Evolutionary conservation across 768 basidiomycete species (phyloP).

Genomic region (Suillus tomentosus): DNA sequence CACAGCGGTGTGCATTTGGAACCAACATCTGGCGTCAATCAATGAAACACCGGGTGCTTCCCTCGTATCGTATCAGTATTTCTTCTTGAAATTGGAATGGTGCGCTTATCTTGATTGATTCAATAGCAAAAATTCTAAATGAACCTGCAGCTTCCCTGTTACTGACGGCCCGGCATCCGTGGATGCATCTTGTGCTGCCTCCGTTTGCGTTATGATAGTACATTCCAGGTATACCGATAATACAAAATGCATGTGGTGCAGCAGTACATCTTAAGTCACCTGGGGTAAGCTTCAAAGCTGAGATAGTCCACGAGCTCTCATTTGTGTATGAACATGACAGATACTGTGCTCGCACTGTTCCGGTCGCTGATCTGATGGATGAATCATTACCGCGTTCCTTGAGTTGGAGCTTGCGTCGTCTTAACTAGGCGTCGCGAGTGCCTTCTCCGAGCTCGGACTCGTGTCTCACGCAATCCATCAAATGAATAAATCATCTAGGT

Average conservation of each 20-base stretch:
- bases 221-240: neutral
- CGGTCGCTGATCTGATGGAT: constrained; percentile 1
- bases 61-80: neutral
- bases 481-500: constrained; percentile 3
- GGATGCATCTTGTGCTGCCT: neutral
- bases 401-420: neutral
- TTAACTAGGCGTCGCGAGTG: neutral
- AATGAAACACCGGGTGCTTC: neutral
- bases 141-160: neutral
- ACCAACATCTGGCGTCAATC: neutral
- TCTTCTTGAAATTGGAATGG: constrained; percentile 8
- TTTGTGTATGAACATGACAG: constrained; percentile 2
- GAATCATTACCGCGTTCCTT: neutral
- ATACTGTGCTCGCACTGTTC: constrained; percentile 4
- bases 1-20: neutral
- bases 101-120: constrained; percentile 8
- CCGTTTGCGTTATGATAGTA: neutral
- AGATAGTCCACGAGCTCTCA: constrained; percentile 4
- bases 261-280: neutral
- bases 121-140: neutral
- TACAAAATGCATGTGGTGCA: neutral
- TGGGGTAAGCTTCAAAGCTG: constrained; percentile 8
- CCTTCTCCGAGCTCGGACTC: neutral
- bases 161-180: neutral
- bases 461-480: neutral